Conservation (phyloP, 208 protist species). For the Trypanosoma mega region DNA sequence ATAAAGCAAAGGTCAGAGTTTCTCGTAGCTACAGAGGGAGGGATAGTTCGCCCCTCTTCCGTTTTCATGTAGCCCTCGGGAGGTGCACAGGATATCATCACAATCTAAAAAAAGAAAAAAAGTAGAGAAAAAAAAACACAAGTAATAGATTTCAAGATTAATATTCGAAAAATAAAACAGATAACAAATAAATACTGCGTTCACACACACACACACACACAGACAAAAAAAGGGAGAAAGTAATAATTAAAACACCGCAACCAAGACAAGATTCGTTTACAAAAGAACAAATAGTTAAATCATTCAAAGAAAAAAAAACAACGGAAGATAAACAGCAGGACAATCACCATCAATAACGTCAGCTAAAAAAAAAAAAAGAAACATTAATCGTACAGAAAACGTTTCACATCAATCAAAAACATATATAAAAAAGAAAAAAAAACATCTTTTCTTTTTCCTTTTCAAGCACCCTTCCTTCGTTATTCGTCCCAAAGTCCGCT, state of each 20-base stretch:
- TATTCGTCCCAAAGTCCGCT: conserved; percentile 27
- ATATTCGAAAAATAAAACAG: not conserved
- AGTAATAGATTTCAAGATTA: conserved; percentile 2
- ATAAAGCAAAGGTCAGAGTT: not conserved
- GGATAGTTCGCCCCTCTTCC: conserved; percentile 11
- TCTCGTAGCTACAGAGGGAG: conserved; percentile 5
- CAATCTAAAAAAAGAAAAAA: conserved; percentile 30
- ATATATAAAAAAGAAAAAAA: not conserved
- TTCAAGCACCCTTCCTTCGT: not conserved
- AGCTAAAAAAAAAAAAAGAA: too few relatives aligned
- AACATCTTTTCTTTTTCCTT: not conserved
- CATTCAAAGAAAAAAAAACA: too few relatives aligned
- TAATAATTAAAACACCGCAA: too few relatives aligned
- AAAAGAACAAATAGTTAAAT: too few relatives aligned
- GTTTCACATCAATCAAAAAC: conserved; percentile 3
- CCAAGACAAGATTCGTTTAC: too few relatives aligned
- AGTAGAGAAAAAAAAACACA: conserved; percentile 3
- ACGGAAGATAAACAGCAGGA: too few relatives aligned
- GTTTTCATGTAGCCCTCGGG: conserved; percentile 30
- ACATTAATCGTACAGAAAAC: too few relatives aligned
- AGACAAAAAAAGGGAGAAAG: too few relatives aligned
- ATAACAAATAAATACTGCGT: not conserved
- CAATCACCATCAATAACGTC: too few relatives aligned
- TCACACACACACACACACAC: too few relatives aligned
- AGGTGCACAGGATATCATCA: conserved; percentile 71